A percentile compares a stretch with the other conserved stretches of the same genome.
phyloP scores from a whole-genome alignment of 352 stramenopile species.

The Pythium aphanidermatum region DNA sequence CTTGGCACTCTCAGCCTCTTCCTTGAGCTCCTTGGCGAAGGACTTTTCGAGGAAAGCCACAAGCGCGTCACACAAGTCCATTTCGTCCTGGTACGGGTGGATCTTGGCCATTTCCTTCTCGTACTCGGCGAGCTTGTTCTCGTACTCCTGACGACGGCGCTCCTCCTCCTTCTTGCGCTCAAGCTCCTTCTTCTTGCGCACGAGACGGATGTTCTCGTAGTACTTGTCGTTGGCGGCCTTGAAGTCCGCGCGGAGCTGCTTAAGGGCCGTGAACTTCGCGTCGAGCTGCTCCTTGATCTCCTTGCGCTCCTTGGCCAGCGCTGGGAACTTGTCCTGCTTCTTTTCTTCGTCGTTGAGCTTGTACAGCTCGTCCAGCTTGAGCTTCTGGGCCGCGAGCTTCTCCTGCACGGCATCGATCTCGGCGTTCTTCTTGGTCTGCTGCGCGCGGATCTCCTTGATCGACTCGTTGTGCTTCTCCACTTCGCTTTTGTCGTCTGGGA shows the following conservation, averaged over 20 bases:
- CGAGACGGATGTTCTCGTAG: constrained; percentile 87
- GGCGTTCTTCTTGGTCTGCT: constrained; percentile 89
- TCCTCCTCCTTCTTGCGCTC: constrained; percentile 81
- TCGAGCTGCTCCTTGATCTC: constrained; percentile 91
- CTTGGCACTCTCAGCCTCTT: constrained; percentile 32
- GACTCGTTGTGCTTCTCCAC: constrained; percentile 78
- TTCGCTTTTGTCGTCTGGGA: constrained; percentile 75
- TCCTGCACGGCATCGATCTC: constrained; percentile 93
- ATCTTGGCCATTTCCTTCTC: constrained; percentile 95
- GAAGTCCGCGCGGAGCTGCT: constrained; percentile 85
- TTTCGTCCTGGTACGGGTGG: constrained; percentile 95
- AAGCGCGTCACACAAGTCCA: constrained; percentile 93
- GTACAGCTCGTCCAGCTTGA: constrained; percentile 85
- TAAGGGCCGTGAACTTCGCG: constrained; percentile 83
- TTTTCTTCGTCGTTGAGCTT: constrained; percentile 88
- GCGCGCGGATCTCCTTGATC: constrained; percentile 68
- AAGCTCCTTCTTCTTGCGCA: constrained; percentile 82
- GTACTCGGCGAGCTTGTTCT: constrained; percentile 95
- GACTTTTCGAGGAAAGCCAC: constrained; percentile 90
- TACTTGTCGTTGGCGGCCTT: constrained; percentile 93
- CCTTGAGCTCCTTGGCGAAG: constrained; percentile 84
- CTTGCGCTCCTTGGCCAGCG: constrained; percentile 81
- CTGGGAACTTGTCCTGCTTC: constrained; percentile 78
- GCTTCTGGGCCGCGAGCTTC: constrained; percentile 87
- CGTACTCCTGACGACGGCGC: constrained; percentile 79